Evolutionary conservation across 83 land plant genomes (phyloP).

Genomic region (Isoetes engelmannii): DNA sequence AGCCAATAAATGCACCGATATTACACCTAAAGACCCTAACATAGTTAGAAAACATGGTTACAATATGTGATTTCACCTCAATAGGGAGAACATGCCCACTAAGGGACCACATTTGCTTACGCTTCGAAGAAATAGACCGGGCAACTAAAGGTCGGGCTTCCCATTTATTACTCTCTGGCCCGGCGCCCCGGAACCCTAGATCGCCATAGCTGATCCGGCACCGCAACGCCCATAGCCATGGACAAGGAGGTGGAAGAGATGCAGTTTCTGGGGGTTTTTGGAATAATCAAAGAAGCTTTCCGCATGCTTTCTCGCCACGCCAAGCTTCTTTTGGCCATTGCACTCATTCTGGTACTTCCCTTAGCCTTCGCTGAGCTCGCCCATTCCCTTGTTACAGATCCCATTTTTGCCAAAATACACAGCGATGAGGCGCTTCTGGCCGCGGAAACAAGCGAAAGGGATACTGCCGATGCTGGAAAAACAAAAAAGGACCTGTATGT

Average conservation of each 20-base stretch:
- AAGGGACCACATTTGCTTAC: too few relatives aligned
- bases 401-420: conserved; percentile 36
- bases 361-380: conserved; percentile 57
- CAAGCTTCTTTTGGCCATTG: conserved; percentile 42
- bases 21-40: too few relatives aligned
- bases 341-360: conserved; percentile 57
- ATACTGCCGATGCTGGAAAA: conserved; percentile 14
- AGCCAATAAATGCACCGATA: too few relatives aligned
- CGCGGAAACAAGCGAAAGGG: conserved; percentile 22
- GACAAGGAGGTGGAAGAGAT: conserved; percentile 54
- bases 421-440: conserved; percentile 21
- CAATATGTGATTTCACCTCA: too few relatives aligned
- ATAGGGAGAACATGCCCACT: too few relatives aligned
- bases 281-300: conserved; percentile 40
- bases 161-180: too few relatives aligned
- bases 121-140: too few relatives aligned
- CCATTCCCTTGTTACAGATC: conserved; percentile 41
- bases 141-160: too few relatives aligned
- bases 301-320: conserved; percentile 35
- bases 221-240: conserved; percentile 20
- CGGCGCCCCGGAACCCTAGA: too few relatives aligned
- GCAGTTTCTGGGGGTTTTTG: conserved; percentile 41
- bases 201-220: too few relatives aligned
- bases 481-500: conserved; percentile 25
- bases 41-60: too few relatives aligned